Percentiles rank a stretch among this genome's conserved stretches.
These are phyloP conservation scores for Austroboletus festivus DNA, from an alignment of 768 basidiomycete genomes.

Conservation along the genomic window DNA sequence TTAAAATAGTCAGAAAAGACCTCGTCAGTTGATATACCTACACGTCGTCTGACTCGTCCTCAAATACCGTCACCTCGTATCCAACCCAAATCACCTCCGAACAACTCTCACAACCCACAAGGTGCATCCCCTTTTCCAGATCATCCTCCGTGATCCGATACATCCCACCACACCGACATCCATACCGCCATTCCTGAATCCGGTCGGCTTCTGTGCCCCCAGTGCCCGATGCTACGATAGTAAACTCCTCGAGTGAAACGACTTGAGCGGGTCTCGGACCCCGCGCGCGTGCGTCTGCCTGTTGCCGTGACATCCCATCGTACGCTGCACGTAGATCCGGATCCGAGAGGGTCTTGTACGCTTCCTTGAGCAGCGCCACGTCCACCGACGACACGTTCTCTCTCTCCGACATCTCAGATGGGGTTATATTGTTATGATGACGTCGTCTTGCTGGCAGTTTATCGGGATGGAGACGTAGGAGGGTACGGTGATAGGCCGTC, in stretches of 20 bases:
- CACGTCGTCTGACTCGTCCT: constrained; percentile 14
- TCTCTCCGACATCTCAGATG: neutral
- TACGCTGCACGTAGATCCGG: constrained; percentile 47
- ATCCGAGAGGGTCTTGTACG: constrained; percentile 60
- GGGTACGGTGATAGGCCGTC: constrained; percentile 62
- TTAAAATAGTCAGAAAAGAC: neutral
- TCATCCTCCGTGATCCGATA: constrained; percentile 57
- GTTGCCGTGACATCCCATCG: constrained; percentile 34
- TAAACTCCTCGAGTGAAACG: constrained; percentile 74
- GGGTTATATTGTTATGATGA: constrained; percentile 14
- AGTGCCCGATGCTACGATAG: constrained; percentile 23
- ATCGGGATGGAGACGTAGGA: constrained; percentile 67
- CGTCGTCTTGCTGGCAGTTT: constrained; percentile 31
- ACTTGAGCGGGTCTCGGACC: constrained; percentile 72
- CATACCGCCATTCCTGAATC: constrained; percentile 46
- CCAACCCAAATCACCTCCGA: constrained; percentile 88
- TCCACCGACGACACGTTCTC: constrained; percentile 26
- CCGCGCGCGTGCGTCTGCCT: constrained; percentile 6
- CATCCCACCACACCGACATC: constrained; percentile 70
- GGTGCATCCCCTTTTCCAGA: constrained; percentile 69
- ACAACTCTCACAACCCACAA: constrained; percentile 70
- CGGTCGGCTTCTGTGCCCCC: constrained; percentile 22
- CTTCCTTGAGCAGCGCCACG: constrained; percentile 62
- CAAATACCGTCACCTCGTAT: constrained; percentile 52
- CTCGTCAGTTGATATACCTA: no score